A percentile compares a stretch with the other conserved stretches of the same genome.
These are phyloP conservation scores for Scytalidium sp. DNA, from an alignment of 2,329 filamentous ascomycete genomes.

Conservation along the genomic window DNA sequence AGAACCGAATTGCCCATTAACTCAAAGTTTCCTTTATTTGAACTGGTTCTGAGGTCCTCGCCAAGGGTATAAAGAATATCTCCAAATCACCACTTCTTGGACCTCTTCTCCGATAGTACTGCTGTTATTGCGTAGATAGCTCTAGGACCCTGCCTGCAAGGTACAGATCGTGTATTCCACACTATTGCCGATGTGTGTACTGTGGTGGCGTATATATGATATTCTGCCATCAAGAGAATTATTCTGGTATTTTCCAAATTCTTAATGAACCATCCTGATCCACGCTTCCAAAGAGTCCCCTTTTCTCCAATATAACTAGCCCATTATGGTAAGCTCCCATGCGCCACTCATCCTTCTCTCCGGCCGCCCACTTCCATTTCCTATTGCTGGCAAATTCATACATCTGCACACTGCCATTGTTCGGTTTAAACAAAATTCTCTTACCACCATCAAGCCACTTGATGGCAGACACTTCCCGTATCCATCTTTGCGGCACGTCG, in stretches of 20 bases:
- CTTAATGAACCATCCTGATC: neutral
- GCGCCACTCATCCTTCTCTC: neutral
- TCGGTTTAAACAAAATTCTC: neutral
- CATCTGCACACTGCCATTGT: neutral
- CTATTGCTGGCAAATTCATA: slow-evolving; percentile 1
- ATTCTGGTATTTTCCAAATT: neutral
- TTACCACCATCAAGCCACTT: neutral
- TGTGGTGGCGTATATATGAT: too few relatives aligned
- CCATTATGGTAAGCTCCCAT: neutral
- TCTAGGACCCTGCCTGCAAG: too few relatives aligned
- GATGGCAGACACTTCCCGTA: neutral
- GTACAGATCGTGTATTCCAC: too few relatives aligned
- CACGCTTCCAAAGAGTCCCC: neutral
- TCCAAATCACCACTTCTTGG: too few relatives aligned
- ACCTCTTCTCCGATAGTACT: too few relatives aligned
- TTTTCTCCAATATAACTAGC: neutral
- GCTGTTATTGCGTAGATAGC: too few relatives aligned
- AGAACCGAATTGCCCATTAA: too few relatives aligned
- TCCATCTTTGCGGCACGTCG: neutral
- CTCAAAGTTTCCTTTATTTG: too few relatives aligned
- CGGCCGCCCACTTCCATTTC: neutral
- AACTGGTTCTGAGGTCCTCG: slow-evolving; percentile 94
- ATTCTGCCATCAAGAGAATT: neutral
- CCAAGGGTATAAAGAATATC: slow-evolving; percentile 87
- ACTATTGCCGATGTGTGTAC: too few relatives aligned